Evolutionary conservation across 768 basidiomycete species (phyloP), one percentile per base, ranked within the genome.

Genomic region (Lepiota venenata): DNA sequence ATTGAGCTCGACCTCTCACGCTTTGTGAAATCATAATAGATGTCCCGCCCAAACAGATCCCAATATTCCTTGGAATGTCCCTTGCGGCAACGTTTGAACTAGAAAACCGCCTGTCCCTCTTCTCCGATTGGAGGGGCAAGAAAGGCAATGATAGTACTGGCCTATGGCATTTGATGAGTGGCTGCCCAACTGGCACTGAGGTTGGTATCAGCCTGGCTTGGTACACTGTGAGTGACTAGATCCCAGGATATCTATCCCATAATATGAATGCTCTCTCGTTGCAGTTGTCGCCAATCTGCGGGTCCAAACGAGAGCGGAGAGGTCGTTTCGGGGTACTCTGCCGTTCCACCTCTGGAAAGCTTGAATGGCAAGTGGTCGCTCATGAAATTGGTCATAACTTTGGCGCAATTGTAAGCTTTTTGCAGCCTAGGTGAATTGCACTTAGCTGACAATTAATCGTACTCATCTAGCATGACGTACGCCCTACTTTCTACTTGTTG

Each of bases 161-260:
- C 2, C 74, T 96, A 27, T 94, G 91, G 88, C 92, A 93, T 71
- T 73, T 94, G 11, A 88, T 94, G 85, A 91, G 87, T 58, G 84
- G 84, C 21, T 91, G 90, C 60, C 82, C 86, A 3, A 85, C 87
- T 8, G 88, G 88, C n/a, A 78, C 82, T 9, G 89, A 91, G 69
- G 83, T 87, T 36, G 93, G 92, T 18, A 91, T 94, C 45, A n/a
- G 92, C 92, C 3, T 93, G 91, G 92, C 79, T 96, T 2, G 88
- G 80, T 18, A 90, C 88, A 16, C 65, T 94, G 69, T 89, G 71
- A 63, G 77, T 72, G 21, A 8, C 40, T 18, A 42, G 16, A 22
- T 21, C 36, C 11, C n/a, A 48, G 21, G 47, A 22, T 46, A 46
- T 40, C 14, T 29, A 40, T 32, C 52, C 47, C 18, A 45, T 39